A percentile compares a stretch with the other conserved stretches of the same genome.
Conservation (phyloP, 106 monocot species). For the Allium fistulosum region DNA sequence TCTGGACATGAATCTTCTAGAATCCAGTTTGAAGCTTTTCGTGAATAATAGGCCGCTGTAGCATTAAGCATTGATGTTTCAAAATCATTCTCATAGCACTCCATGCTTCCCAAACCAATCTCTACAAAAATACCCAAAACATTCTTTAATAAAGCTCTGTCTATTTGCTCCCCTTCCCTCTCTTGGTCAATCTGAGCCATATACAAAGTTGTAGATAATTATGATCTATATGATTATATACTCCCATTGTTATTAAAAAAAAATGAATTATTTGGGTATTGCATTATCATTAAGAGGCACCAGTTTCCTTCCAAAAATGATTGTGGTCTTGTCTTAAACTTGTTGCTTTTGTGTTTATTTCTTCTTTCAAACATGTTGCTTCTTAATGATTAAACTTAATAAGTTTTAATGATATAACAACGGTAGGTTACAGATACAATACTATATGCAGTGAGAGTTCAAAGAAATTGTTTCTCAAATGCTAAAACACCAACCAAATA, state of each 20-base stretch:
- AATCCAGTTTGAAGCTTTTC: conserved; percentile 82
- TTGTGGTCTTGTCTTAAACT: too few relatives aligned
- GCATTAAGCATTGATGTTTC: conserved; percentile 65
- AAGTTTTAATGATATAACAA: too few relatives aligned
- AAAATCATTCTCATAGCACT: conserved; percentile 76
- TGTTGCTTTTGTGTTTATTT: too few relatives aligned
- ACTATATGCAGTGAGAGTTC: too few relatives aligned
- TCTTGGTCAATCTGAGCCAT: conserved; percentile 73
- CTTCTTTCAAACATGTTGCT: too few relatives aligned
- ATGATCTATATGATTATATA: too few relatives aligned
- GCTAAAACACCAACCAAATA: too few relatives aligned
- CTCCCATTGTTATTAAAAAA: not conserved
- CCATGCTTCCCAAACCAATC: conserved; percentile 71
- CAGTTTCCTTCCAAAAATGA: too few relatives aligned
- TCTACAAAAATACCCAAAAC: conserved; percentile 87
- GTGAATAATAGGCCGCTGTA: conserved; percentile 68
- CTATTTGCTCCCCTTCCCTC: conserved; percentile 83
- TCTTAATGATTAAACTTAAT: too few relatives aligned
- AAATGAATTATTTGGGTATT: not conserved
- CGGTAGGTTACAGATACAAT: too few relatives aligned
- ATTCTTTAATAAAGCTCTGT: conserved; percentile 84
- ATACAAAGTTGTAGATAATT: not conserved
- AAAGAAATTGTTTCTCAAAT: too few relatives aligned
- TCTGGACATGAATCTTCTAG: conserved; percentile 78
- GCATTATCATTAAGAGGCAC: too few relatives aligned